Conservation (phyloP, 345 rosid genomes). For the Cochlearia excelsa region DNA sequence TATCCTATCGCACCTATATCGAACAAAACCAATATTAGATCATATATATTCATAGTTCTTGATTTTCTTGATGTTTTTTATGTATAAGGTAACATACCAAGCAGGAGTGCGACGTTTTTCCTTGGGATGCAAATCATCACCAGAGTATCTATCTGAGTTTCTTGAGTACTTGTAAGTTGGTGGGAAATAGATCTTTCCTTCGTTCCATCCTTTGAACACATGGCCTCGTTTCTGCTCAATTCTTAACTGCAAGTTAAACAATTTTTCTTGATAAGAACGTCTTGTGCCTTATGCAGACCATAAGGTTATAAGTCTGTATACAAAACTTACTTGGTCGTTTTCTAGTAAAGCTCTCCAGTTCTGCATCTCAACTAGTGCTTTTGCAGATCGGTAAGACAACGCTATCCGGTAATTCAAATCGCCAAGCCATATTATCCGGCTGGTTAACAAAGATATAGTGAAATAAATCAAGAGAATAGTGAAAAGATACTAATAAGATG, state of each 20-base stretch:
- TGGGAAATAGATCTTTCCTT: constrained; percentile 94
- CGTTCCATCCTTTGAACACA: constrained; percentile 84
- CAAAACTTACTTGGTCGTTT: constrained; percentile 74
- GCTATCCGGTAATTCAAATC: constrained; percentile 96
- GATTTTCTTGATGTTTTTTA: constrained; percentile 9
- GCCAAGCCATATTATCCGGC: constrained; percentile 98
- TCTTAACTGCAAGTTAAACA: constrained; percentile 54
- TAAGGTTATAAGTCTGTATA: background rate
- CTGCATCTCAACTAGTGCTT: constrained; percentile 99
- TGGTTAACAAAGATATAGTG: constrained; percentile 29
- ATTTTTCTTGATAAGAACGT: constrained; percentile 4
- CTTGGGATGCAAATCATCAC: constrained; percentile 85
- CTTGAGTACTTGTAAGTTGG: constrained; percentile 96
- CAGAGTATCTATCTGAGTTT: constrained; percentile 96
- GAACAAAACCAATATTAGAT: constrained; percentile 18
- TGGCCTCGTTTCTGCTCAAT: constrained; percentile 85
- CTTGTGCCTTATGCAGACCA: background rate
- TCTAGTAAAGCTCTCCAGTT: constrained; percentile 95
- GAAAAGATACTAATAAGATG: background rate
- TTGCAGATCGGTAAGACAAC: constrained; percentile 91
- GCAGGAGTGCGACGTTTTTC: constrained; percentile 99
- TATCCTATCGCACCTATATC: constrained; percentile 86
- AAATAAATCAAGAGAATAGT: constrained; percentile 8
- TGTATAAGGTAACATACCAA: constrained; percentile 47
- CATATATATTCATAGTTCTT: background rate